Evolutionary conservation across 768 basidiomycete species (phyloP), one percentile per base, ranked within the genome.

Genomic region (Collybia nuda): DNA sequence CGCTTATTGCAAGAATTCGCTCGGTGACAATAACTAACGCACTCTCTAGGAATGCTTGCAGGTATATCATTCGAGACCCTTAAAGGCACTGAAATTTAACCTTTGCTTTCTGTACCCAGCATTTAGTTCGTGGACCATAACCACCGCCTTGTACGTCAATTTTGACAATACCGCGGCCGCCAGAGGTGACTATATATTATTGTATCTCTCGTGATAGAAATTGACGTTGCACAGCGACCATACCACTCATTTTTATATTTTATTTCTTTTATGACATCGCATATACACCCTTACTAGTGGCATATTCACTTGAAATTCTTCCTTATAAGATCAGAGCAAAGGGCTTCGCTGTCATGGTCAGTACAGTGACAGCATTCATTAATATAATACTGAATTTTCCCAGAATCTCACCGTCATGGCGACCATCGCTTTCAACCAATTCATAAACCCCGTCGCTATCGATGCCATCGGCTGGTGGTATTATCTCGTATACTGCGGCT

Each of bases 271-370:
- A 79, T 54, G 85, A 89, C 58, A 73, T 91, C 49, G 87, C 87
- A 26, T 91, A 90, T 63, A 85, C 85, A 1, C 89, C 91, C 4
- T 77, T 93, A 67, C 70, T 88, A 18, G 70, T 79, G 15, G 71
- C 75, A 7, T 78, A 82, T 56, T 76, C 79, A 4, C 71, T 93
- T 50, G 93, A 94, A 64, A 92, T 94, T 56, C 66, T 93, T 3
- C 91, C 90, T 0, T 90, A 82, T 67, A 76, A 73, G 51, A 84
- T 93, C 51, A 84, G 92, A 45, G 90, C 90, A 8, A 89, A 84
- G 59, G 90, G 90, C 0, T 85, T 89, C 54, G 84, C 88, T 8
- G 63, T 88, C 32, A 88, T 90, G 84, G 85, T 84, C 52, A 21
- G 36, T 2, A 40, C 6, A 15, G 21, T 11, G 9, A 41, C 19